Evolutionary conservation across 371 early-diverging fungal genomes (phyloP).

Genomic region (Mortierella sp.): DNA sequence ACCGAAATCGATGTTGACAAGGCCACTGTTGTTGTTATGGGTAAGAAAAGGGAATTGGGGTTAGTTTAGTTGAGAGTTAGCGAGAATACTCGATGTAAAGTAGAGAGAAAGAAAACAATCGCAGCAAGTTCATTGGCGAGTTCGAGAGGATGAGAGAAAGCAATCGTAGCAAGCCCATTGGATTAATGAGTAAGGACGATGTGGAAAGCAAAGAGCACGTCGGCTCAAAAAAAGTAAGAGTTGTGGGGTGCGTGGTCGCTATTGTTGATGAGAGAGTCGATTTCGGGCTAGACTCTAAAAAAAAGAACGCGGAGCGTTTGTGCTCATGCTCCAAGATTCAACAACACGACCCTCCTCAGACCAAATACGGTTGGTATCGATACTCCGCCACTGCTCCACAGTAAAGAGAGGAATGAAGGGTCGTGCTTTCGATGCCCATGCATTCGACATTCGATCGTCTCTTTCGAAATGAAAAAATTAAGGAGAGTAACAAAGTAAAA

Average conservation of each 20-base stretch:
- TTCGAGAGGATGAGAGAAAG: not conserved
- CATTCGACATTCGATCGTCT: not conserved
- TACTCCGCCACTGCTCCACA: constrained; percentile 13
- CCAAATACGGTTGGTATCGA: not conserved
- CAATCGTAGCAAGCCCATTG: not conserved
- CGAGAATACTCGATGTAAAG: not conserved
- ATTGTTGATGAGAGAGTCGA: not conserved
- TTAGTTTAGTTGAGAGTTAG: not conserved
- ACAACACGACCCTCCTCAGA: not conserved
- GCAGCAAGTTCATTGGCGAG: not conserved
- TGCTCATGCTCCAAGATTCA: not conserved
- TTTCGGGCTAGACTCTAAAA: not conserved
- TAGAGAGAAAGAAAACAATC: not conserved
- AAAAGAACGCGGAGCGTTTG: not conserved
- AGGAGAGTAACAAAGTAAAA: not conserved
- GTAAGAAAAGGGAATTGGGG: not conserved
- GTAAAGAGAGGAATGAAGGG: not conserved
- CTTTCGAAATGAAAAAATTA: not conserved
- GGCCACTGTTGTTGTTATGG: constrained; percentile 20
- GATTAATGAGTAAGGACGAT: not conserved
- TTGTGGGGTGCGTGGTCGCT: not conserved
- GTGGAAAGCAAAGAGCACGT: not conserved
- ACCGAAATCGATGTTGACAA: constrained; percentile 45
- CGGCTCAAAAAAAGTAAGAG: not conserved
- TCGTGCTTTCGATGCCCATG: not conserved